Base-by-base conservation (phyloP, 148 eudicot species). In the Silene uniflora region DNA sequence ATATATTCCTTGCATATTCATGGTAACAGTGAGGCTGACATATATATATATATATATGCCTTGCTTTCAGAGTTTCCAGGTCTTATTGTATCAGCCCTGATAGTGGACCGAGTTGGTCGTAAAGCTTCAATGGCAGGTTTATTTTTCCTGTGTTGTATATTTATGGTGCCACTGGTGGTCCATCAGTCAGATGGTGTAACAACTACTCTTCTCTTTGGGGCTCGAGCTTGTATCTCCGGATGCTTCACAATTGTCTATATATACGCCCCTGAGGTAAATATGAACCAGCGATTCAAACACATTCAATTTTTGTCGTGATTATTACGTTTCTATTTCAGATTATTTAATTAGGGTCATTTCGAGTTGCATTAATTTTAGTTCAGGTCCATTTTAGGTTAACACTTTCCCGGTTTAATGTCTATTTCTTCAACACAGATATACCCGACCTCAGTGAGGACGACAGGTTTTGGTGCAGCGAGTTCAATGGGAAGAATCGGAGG, bases 401-500 rank as follows among this genome's bases (percentile, higher is more conserved):
- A 32, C 35, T 32, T 39, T 39, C 44, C 44, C 10, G 44, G 44
- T 39, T 35, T 69, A 46, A 69, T 27, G 39, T 22, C 25, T 12
- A 27, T 69, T 5, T 69, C 27, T 14, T 13, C 5, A 0, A 47
- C 73, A 29, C 69, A 89, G 92, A 83, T 87, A 77, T 89, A 87
- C 69, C 92, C 92, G 14, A 89, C 92, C 72, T 79, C 90, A n/a
- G 85, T 89, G 29, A 79, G 97, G 77, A 83, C 91, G 72, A 93
- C 90, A 6, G 98, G 98, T 16, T 87, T 85, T 17, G 98, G 98
- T 74, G 83, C 86, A 59, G 98, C 91, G 17, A 85, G 87, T 72
- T 86, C 96, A 6, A 81, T 92, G 78, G 93, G 93, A 75, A 84
- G 96, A 85, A 83, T 93, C 16, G 93, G 91, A 3, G 93, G 96